Evolutionary conservation across 768 basidiomycete genomes (phyloP).

Genomic region (Amyloporia xantha): DNA sequence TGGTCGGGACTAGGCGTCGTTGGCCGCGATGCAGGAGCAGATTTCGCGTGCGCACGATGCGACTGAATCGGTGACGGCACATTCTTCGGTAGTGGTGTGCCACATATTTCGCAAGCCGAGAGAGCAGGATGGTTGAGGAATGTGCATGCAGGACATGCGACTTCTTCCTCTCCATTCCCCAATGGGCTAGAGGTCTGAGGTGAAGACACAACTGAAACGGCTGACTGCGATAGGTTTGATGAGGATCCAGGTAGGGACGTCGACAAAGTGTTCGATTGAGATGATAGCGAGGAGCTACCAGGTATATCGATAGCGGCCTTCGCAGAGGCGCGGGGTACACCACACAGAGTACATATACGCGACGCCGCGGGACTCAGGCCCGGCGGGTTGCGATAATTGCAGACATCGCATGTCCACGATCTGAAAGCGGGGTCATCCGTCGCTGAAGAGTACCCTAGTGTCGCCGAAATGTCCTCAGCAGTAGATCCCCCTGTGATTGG

Average conservation of each 20-base stretch:
- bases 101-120: slow-evolving; percentile 79
- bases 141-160: slow-evolving; percentile 83
- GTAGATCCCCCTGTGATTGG: slow-evolving; percentile 2
- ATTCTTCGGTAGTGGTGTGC: slow-evolving; percentile 49
- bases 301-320: slow-evolving; percentile 20
- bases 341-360: slow-evolving; percentile 74
- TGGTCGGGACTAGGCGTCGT: slow-evolving; percentile 38
- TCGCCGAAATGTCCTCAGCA: neutral
- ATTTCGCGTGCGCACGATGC: slow-evolving; percentile 33
- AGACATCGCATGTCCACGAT: slow-evolving; percentile 86
- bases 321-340: slow-evolving; percentile 50
- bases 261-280: slow-evolving; percentile 29
- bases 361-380: slow-evolving; percentile 65
- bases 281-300: slow-evolving; percentile 4
- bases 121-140: slow-evolving; percentile 84
- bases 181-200: neutral
- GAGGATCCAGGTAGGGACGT: slow-evolving; percentile 37
- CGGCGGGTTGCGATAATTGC: slow-evolving; percentile 75
- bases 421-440: slow-evolving; percentile 31
- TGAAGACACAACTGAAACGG: slow-evolving; percentile 3
- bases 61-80: slow-evolving; percentile 17
- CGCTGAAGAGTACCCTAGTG: slow-evolving; percentile 4
- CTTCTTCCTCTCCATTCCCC: slow-evolving; percentile 21
- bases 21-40: slow-evolving; percentile 62
- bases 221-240: slow-evolving; percentile 8